Evolutionary conservation across 2,329 filamentous ascomycete genomes (phyloP).

Genomic region (Fonsecaea monophora): DNA sequence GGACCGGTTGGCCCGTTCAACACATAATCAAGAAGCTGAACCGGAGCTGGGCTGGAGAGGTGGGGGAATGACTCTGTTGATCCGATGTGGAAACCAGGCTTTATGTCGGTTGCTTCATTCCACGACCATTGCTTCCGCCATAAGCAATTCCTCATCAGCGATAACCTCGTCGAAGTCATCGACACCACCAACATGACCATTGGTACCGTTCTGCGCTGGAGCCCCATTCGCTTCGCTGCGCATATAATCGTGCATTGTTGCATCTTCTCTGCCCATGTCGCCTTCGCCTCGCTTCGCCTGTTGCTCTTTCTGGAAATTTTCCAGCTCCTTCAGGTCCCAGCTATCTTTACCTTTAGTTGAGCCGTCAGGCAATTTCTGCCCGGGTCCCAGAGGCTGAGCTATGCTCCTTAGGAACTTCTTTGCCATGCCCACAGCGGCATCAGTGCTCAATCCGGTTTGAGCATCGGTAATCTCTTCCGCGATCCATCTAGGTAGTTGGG

Average conservation of each 20-base stretch:
- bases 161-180: conserved; percentile 49
- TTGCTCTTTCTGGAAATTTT: conserved; percentile 71
- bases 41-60: conserved; percentile 9
- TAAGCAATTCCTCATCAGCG: conserved; percentile 50
- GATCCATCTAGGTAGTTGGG: conserved; percentile 96
- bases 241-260: conserved; percentile 40
- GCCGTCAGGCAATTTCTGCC: conserved; percentile 70
- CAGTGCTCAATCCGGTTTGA: conserved; percentile 88
- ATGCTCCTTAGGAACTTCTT: conserved; percentile 89
- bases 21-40: conserved; percentile 22
- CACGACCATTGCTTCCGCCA: conserved; percentile 46
- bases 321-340: conserved; percentile 82
- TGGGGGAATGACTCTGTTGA: not conserved
- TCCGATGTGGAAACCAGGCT: not conserved
- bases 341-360: conserved; percentile 73
- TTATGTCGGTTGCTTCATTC: conserved; percentile 36
- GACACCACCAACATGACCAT: conserved; percentile 34
- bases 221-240: conserved; percentile 40
- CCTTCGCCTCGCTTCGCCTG: conserved; percentile 63
- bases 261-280: conserved; percentile 42
- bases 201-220: conserved; percentile 24
- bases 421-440: conserved; percentile 89
- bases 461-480: conserved; percentile 83
- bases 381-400: conserved; percentile 84
- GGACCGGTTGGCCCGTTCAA: conserved; percentile 26